These are phyloP conservation scores for Nemania abortiva DNA, from an alignment of 2,329 filamentous ascomycete genomes.

Conservation along the genomic window DNA sequence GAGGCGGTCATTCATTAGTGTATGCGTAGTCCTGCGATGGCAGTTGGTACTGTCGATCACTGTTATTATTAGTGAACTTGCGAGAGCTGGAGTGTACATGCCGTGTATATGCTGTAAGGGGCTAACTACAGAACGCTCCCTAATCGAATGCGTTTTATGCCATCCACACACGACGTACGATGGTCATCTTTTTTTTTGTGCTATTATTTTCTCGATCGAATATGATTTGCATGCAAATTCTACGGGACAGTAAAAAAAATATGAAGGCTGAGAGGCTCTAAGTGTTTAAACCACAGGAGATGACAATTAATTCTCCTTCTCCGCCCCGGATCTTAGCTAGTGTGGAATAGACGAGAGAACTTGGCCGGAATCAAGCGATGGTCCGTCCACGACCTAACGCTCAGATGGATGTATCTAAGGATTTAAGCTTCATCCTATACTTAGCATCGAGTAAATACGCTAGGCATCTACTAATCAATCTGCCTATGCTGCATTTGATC, in stretches of 20 bases:
- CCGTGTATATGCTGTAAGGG: background rate
- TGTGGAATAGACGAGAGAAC: background rate
- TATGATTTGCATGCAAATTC: background rate
- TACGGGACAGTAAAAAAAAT: background rate
- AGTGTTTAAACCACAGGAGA: conserved; percentile 1
- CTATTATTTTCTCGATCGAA: background rate
- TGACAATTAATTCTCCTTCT: conserved; percentile 22
- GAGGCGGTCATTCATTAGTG: conserved; percentile 11
- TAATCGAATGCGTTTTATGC: conserved; percentile 11
- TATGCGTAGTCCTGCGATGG: background rate
- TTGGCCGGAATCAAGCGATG: conserved; percentile 4
- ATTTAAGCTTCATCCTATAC: conserved; percentile 29
- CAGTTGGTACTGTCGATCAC: conserved; percentile 25
- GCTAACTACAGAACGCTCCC: background rate
- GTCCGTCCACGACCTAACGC: conserved; percentile 10
- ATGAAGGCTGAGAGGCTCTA: background rate
- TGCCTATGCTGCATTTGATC: conserved; percentile 10
- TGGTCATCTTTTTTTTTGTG: background rate
- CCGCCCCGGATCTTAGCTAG: conserved; percentile 15
- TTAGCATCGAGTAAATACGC: background rate
- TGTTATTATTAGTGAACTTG: conserved; percentile 29
- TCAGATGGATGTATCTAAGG: conserved; percentile 3
- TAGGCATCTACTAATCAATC: background rate
- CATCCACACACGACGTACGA: background rate
- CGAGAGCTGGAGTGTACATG: background rate